Evolutionary conservation across 257 asterid species (phyloP).

Genomic region (Haberlea rhodopensis): DNA sequence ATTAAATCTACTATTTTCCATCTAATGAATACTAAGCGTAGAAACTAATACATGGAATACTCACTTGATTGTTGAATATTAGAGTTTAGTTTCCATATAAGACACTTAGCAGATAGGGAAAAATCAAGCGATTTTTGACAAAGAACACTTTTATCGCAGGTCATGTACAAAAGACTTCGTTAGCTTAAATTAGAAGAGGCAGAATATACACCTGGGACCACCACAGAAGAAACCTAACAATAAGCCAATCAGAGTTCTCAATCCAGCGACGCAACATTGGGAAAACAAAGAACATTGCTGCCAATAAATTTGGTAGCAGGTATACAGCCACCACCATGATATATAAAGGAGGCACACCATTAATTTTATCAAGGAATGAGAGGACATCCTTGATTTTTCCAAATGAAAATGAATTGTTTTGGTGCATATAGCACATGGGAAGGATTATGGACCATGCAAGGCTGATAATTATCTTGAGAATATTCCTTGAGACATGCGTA

Average conservation of each 20-base stretch:
- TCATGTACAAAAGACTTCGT: too few species aligned
- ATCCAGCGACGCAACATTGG: slow-evolving; percentile 96
- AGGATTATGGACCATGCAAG: slow-evolving; percentile 81
- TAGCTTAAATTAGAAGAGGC: slow-evolving; percentile 19
- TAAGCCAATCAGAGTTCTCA: slow-evolving; percentile 95
- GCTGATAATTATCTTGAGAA: slow-evolving; percentile 79
- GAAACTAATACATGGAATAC: neutral
- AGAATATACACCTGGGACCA: slow-evolving; percentile 85
- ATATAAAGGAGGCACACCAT: slow-evolving; percentile 89
- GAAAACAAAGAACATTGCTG: slow-evolving; percentile 65
- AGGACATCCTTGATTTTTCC: slow-evolving; percentile 40
- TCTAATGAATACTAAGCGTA: neutral
- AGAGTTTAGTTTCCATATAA: slow-evolving; percentile 8
- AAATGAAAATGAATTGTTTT: slow-evolving; percentile 43
- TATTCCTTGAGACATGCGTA: slow-evolving; percentile 62
- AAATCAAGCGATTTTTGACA: slow-evolving; percentile 16
- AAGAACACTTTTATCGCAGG: too few species aligned
- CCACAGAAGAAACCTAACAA: slow-evolving; percentile 86
- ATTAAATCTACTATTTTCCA: neutral
- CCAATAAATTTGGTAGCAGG: slow-evolving; percentile 79
- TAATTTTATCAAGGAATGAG: slow-evolving; percentile 60
- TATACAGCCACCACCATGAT: slow-evolving; percentile 68
- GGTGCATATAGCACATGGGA: slow-evolving; percentile 65
- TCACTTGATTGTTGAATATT: neutral
- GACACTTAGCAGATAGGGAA: slow-evolving; percentile 3